phyloP scores from a whole-genome alignment of 495 filamentous ascomycete genomes.

The Lasiosphaeria miniovina region DNA sequence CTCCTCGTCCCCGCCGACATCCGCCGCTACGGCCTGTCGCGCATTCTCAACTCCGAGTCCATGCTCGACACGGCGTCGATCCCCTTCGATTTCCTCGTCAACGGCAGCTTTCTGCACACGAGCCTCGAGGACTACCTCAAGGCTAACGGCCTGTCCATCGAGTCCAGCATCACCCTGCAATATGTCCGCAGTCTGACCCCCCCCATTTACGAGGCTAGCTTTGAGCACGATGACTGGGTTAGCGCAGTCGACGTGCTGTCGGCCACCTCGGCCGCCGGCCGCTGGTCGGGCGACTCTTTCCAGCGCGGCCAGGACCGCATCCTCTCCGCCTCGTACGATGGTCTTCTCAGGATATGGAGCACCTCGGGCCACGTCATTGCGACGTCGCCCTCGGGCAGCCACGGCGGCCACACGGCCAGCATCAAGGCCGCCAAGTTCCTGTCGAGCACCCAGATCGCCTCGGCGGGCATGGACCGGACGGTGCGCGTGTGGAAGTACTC shows the following conservation, averaged over 20 bases:
- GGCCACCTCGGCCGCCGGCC: slow-evolving; percentile 56
- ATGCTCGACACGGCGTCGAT: slow-evolving; percentile 77
- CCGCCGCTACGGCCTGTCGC: slow-evolving; percentile 85
- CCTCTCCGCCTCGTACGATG: slow-evolving; percentile 87
- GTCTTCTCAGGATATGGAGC: slow-evolving; percentile 83
- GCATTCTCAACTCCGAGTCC: slow-evolving; percentile 79
- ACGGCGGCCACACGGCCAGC: slow-evolving; percentile 69
- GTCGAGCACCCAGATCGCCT: slow-evolving; percentile 70
- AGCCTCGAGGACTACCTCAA: slow-evolving; percentile 87
- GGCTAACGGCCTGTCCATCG: slow-evolving; percentile 78
- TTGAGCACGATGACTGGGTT: slow-evolving; percentile 97
- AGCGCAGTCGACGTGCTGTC: slow-evolving; percentile 86
- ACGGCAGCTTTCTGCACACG: slow-evolving; percentile 83
- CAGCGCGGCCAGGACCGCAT: slow-evolving; percentile 56
- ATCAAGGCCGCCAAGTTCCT: slow-evolving; percentile 81
- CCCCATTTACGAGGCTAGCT: slow-evolving; percentile 78
- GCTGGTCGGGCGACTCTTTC: slow-evolving; percentile 48
- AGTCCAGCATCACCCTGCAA: slow-evolving; percentile 81
- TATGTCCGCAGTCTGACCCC: slow-evolving; percentile 90
- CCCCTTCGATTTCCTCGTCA: slow-evolving; percentile 93
- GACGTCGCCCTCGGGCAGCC: slow-evolving; percentile 58
- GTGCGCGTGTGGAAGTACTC: slow-evolving; percentile 85
- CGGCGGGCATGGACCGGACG: slow-evolving; percentile 75
- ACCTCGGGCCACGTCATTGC: slow-evolving; percentile 74
- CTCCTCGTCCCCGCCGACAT: slow-evolving; percentile 65